Evolutionary conservation across 495 filamentous ascomycete species (phyloP).

Genomic region (Penicillium silybi): DNA sequence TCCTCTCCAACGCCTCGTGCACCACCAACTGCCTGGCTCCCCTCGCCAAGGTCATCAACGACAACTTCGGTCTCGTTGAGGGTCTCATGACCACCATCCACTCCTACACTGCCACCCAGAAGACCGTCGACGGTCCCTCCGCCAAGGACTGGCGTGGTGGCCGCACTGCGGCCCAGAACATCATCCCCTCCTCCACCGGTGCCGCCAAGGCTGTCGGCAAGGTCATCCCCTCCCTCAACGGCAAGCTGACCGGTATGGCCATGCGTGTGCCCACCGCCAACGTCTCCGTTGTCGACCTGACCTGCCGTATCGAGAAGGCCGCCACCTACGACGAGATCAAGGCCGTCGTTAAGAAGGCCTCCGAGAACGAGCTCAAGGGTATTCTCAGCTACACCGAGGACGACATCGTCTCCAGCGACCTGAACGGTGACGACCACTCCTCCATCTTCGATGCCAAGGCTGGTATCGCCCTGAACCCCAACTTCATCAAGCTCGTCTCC

Average conservation of each 20-base stretch:
- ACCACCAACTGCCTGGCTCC: constrained; percentile 99
- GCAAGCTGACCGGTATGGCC: constrained; percentile 99
- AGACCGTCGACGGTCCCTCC: constrained; percentile 97
- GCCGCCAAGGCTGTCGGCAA: constrained; percentile 99
- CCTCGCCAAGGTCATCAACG: constrained; percentile 97
- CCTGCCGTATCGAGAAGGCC: constrained; percentile 84
- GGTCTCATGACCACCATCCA: constrained; percentile 99
- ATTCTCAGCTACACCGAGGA: constrained; percentile 96
- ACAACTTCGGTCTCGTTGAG: constrained; percentile 95
- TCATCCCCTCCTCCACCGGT: constrained; percentile 98
- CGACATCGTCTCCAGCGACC: constrained; percentile 87
- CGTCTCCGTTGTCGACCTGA: constrained; percentile 98
- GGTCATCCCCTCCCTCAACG: constrained; percentile 94
- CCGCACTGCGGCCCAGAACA: constrained; percentile 97
- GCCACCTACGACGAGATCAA: constrained; percentile 95
- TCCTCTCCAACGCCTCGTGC: constrained; percentile 99
- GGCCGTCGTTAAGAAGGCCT: constrained; percentile 80
- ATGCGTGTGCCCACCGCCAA: constrained; percentile 99
- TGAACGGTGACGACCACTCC: constrained; percentile 86
- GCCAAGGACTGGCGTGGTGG: constrained; percentile 99
- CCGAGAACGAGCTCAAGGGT: constrained; percentile 80
- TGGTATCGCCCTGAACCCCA: constrained; percentile 93
- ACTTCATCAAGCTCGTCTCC: constrained; percentile 97
- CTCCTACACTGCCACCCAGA: constrained; percentile 99
- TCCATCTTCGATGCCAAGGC: constrained; percentile 99